Evolutionary conservation across 192 early-diverging fungal species (phyloP).

Genomic region (Dissophora globulifera): DNA sequence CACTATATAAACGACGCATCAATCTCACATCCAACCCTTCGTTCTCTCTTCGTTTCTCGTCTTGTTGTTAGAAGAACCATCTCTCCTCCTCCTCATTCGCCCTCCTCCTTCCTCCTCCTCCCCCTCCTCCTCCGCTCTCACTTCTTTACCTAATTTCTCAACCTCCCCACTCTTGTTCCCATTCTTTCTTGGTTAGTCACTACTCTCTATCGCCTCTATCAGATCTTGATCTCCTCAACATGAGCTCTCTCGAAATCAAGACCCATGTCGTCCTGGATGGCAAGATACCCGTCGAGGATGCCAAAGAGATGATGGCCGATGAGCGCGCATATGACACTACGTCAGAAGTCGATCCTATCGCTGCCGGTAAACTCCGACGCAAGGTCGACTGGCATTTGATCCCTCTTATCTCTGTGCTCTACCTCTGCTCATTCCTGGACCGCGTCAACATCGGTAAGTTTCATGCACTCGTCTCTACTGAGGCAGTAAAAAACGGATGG

Average conservation of each 20-base stretch:
- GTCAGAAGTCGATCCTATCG: constrained; percentile 6
- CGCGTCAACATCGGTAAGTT: constrained; percentile 59
- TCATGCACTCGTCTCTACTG: too few relatives aligned
- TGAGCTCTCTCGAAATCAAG: constrained; percentile 2
- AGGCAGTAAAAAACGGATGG: too few relatives aligned
- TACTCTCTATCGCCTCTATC: too few relatives aligned
- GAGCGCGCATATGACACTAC: constrained; percentile 5
- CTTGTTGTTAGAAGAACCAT: too few relatives aligned
- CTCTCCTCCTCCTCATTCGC: too few relatives aligned
- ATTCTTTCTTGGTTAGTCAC: too few relatives aligned
- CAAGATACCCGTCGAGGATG: constrained; percentile 21
- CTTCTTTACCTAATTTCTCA: background rate
- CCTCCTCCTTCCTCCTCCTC: background rate
- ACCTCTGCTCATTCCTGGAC: constrained; percentile 78
- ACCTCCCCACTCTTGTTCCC: too few relatives aligned
- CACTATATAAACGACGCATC: too few relatives aligned
- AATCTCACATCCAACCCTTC: background rate
- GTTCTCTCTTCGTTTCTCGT: background rate
- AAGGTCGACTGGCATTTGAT: constrained; percentile 74
- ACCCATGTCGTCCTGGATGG: background rate
- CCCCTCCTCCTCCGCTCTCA: background rate
- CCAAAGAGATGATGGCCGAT: constrained; percentile 2
- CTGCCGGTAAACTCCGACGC: constrained; percentile 55
- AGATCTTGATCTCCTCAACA: background rate
- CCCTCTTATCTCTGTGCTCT: constrained; percentile 72